A percentile compares a stretch with the other conserved stretches of the same genome.
These are phyloP conservation scores for Austroboletus rostrupii DNA, from an alignment of 1,284 basidiomycete genomes.

Conservation along the genomic window DNA sequence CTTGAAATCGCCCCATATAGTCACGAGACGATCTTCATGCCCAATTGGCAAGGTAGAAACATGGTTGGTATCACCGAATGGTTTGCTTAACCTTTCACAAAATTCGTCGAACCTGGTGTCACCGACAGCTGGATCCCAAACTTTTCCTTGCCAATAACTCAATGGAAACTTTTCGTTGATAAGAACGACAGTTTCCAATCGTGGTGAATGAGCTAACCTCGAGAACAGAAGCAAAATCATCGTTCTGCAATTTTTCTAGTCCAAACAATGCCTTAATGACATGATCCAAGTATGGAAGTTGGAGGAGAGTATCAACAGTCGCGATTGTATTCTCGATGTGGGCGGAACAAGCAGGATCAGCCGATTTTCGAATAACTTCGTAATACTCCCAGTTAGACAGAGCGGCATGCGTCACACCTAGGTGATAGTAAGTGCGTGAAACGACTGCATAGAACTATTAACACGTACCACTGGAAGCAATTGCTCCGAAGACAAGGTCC, in stretches of 20 bases:
- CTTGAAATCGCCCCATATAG: constrained; percentile 39
- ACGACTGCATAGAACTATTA: not conserved
- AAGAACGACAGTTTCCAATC: not conserved
- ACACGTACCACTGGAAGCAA: constrained; percentile 78
- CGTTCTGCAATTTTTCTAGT: constrained; percentile 63
- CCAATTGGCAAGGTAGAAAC: constrained; percentile 38
- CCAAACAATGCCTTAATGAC: constrained; percentile 73
- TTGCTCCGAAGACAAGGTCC: constrained; percentile 85
- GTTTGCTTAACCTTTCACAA: constrained; percentile 57
- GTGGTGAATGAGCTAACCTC: constrained; percentile 36
- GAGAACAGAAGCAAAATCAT: constrained; percentile 75
- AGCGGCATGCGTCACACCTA: constrained; percentile 72
- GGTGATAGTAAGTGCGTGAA: not conserved
- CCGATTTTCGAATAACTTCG: constrained; percentile 79
- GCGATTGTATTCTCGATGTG: constrained; percentile 65
- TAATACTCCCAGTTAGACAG: constrained; percentile 81
- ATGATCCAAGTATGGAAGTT: constrained; percentile 39
- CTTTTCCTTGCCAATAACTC: constrained; percentile 57
- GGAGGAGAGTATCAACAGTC: constrained; percentile 61
- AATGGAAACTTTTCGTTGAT: constrained; percentile 36
- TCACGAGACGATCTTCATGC: constrained; percentile 42
- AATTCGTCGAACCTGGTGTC: constrained; percentile 68
- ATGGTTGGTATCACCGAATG: constrained; percentile 33
- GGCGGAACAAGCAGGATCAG: constrained; percentile 66
- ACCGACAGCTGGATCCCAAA: constrained; percentile 74